Evolutionary conservation across 2,329 filamentous ascomycete genomes (phyloP), one percentile per base, ranked within the genome.

Genomic region (Aspergillus sp.): DNA sequence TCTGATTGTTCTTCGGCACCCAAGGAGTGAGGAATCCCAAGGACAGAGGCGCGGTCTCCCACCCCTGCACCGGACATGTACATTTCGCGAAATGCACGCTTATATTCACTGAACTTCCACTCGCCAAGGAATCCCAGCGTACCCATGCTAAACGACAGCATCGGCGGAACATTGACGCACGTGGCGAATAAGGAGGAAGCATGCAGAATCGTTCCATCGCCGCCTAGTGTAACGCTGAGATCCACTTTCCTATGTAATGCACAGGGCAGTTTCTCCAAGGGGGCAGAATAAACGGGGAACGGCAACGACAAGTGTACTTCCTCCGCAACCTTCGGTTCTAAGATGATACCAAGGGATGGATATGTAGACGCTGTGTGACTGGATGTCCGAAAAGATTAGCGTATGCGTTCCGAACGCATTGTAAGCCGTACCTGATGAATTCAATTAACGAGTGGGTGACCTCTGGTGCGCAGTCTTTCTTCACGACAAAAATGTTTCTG

Each of bases 61-160:
- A 76, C 78, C 23, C 76, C 74, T 23, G 86, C 83, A 3, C 87
- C 87, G 41, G 86, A 88, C 90, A 96, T 96, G 77, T 96, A 97
- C 53, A 95, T 91, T 71, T 97, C 91, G 49, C 91, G 82, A 78
- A 96, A 96, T 0, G 95, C 95, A 49, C 90, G 84, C 76, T 96
- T 96, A 77, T 96, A 91, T 68, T 98, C 93, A 6, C 82, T 82
- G 71, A 98, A 98, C 68, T 95, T 96, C 93, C 93, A 99, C 75
- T 98, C 93, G 15, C 93, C 93, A 7, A 99, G 78, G 65, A 99
- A 99, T 0, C 95, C 95, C 1, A 99, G 79, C 0, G 93, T 96
- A 6, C 95, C 95, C 91, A 99, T 97, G 71, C 92, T 96, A 71
- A 99, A 99, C 1, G 91, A 92, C 7, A 99, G 80, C 35, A 99